Evolutionary conservation across 345 rosid species (phyloP).

Genomic region (Eutrema yunnanense): DNA sequence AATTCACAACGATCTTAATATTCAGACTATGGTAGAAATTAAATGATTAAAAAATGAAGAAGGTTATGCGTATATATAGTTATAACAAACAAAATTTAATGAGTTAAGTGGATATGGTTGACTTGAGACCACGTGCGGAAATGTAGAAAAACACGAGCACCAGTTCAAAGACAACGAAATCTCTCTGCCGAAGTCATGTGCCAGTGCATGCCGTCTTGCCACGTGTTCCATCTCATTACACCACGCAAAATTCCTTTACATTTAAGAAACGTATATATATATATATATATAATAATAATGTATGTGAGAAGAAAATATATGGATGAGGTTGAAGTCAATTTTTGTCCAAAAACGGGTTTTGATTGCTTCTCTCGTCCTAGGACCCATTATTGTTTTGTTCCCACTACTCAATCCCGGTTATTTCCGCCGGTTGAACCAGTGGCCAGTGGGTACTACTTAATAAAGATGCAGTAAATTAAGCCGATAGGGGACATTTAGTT

Average conservation of each 20-base stretch:
- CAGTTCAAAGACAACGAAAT: slow-evolving; percentile 30
- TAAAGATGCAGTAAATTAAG: background rate
- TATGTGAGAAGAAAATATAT: background rate
- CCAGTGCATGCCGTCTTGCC: slow-evolving; percentile 24
- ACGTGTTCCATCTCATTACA: slow-evolving; percentile 19
- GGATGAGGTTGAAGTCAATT: background rate
- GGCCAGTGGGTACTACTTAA: no score
- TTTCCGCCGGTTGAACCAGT: background rate
- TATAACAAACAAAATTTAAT: background rate
- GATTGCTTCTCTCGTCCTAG: background rate
- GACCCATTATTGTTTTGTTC: background rate
- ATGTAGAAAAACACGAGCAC: slow-evolving; percentile 20
- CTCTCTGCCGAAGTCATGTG: slow-evolving; percentile 26
- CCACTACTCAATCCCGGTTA: background rate
- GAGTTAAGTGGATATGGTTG: slow-evolving; percentile 20
- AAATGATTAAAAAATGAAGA: background rate
- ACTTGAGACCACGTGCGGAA: slow-evolving; percentile 30
- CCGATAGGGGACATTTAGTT: no score
- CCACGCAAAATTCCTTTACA: background rate
- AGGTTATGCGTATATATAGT: background rate
- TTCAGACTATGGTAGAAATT: background rate
- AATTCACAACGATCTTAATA: background rate
- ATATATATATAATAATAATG: background rate
- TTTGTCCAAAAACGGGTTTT: background rate
- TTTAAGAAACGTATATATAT: background rate